phyloP scores from a whole-genome alignment of 352 stramenopile species.

The Pythium insidiosum region DNA sequence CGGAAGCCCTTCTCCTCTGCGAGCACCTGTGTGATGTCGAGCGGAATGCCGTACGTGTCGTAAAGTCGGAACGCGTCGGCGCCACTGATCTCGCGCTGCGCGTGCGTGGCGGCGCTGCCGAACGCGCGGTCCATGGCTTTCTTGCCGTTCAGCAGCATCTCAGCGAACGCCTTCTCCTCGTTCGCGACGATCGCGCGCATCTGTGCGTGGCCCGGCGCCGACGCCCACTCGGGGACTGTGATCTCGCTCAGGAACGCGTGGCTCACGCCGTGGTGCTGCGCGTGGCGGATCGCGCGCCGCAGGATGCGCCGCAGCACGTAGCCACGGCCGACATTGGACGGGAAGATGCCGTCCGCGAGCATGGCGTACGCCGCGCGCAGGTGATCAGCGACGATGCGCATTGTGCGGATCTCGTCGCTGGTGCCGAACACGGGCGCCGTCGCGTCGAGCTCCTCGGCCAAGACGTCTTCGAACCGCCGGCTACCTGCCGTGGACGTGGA shows the following conservation, averaged over 20 bases:
- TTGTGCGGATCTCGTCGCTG: slow-evolving; percentile 43
- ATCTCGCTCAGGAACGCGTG: slow-evolving; percentile 46
- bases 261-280: slow-evolving; percentile 43
- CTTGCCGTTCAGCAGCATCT: slow-evolving; percentile 58
- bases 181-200: slow-evolving; percentile 64
- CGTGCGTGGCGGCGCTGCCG: slow-evolving; percentile 10
- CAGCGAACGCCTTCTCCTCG: slow-evolving; percentile 60
- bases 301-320: slow-evolving; percentile 96
- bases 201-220: slow-evolving; percentile 29
- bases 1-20: slow-evolving; percentile 45
- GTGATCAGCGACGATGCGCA: slow-evolving; percentile 94
- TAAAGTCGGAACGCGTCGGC: slow-evolving; percentile 61
- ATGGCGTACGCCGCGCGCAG: slow-evolving; percentile 93
- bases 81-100: slow-evolving; percentile 25
- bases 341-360: slow-evolving; percentile 91
- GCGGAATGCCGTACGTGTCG: slow-evolving; percentile 68
- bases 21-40: slow-evolving; percentile 68
- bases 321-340: slow-evolving; percentile 92
- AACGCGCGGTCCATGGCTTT: slow-evolving; percentile 60
- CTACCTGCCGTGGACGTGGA: slow-evolving; percentile 5
- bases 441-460: slow-evolving; percentile 41
- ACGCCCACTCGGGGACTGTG: slow-evolving; percentile 33
- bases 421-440: slow-evolving; percentile 31
- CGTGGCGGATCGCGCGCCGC: slow-evolving; percentile 73
- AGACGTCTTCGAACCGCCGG: slow-evolving; percentile 23